phyloP scores from a whole-genome alignment of 371 early-diverging fungal genomes.

The Apophysomyces variabilis region DNA sequence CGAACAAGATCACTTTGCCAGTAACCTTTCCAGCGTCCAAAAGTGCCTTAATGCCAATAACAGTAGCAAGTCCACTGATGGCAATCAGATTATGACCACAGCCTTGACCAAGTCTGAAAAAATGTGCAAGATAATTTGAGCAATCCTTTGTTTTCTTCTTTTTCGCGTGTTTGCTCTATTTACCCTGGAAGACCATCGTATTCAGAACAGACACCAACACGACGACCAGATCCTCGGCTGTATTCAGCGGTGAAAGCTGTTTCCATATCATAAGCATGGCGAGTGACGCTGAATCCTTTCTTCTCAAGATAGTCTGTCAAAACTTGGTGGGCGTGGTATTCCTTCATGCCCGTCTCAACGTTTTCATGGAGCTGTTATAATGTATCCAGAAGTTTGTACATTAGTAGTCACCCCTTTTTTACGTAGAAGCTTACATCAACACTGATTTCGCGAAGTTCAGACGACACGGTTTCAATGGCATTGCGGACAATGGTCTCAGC shows the following conservation, averaged over 20 bases:
- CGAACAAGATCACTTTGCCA: slow-evolving; percentile 69
- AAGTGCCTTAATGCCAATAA: slow-evolving; percentile 55
- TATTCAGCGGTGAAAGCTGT: slow-evolving; percentile 68
- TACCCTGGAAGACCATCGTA: slow-evolving; percentile 67
- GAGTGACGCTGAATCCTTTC: slow-evolving; percentile 58
- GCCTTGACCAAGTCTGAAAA: slow-evolving; percentile 48
- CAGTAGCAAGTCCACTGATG: slow-evolving; percentile 65
- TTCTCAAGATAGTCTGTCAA: slow-evolving; percentile 57
- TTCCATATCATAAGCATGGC: slow-evolving; percentile 55
- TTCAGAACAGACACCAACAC: slow-evolving; percentile 59
- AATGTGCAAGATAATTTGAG: not conserved
- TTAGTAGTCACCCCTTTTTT: not conserved
- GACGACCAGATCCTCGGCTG: slow-evolving; percentile 35
- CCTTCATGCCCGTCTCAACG: slow-evolving; percentile 62
- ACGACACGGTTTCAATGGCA: slow-evolving; percentile 43
- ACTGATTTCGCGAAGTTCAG: slow-evolving; percentile 49
- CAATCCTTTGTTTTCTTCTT: not conserved
- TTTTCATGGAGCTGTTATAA: slow-evolving; percentile 53
- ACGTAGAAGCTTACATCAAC: slow-evolving; percentile 36
- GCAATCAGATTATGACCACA: slow-evolving; percentile 71
- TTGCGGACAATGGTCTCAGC: slow-evolving; percentile 30
- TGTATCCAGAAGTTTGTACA: not conserved
- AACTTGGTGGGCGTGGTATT: slow-evolving; percentile 52
- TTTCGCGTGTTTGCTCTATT: slow-evolving; percentile 10
- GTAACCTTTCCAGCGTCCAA: slow-evolving; percentile 51